Conservation (phyloP, 2,329 filamentous ascomycete genomes). For the Clarireedia paspali region DNA sequence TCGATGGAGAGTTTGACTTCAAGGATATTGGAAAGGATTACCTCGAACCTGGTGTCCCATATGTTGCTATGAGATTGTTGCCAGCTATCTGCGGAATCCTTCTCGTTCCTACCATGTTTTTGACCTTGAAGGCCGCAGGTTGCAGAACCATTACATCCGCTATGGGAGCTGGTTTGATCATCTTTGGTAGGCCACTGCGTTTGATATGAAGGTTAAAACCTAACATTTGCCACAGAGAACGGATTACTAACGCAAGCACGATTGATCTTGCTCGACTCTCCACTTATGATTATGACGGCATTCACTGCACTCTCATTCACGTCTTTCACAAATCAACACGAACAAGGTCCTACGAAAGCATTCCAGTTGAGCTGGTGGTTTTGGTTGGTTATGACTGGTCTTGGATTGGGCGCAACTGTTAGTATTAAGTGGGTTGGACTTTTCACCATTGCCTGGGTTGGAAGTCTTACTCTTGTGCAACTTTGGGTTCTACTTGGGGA, state of each 20-base stretch:
- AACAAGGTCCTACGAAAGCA: conserved; percentile 80
- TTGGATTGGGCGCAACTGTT: conserved; percentile 80
- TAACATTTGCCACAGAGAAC: conserved; percentile 60
- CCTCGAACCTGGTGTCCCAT: conserved; percentile 85
- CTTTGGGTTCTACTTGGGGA: conserved; percentile 94
- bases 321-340: conserved; percentile 94
- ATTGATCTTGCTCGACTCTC: conserved; percentile 91
- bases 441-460: conserved; percentile 98
- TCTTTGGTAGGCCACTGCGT: conserved; percentile 61
- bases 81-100: conserved; percentile 84
- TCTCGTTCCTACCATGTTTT: conserved; percentile 85
- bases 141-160: conserved; percentile 80
- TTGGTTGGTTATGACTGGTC: conserved; percentile 81
- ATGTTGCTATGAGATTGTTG: conserved; percentile 93
- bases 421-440: conserved; percentile 99
- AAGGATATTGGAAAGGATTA: conserved; percentile 99
- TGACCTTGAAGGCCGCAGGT: conserved; percentile 84
- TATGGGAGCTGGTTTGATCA: conserved; percentile 77
- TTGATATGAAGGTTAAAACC: conserved; percentile 5
- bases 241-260: conserved; percentile 91
- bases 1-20: conserved; percentile 94
- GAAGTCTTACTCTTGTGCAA: conserved; percentile 80
- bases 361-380: conserved; percentile 96
- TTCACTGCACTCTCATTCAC: conserved; percentile 85
- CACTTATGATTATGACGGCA: conserved; percentile 86